Evolutionary conservation across 176 grass and related monocot species (phyloP).

Genomic region (Lolium rigidum): DNA sequence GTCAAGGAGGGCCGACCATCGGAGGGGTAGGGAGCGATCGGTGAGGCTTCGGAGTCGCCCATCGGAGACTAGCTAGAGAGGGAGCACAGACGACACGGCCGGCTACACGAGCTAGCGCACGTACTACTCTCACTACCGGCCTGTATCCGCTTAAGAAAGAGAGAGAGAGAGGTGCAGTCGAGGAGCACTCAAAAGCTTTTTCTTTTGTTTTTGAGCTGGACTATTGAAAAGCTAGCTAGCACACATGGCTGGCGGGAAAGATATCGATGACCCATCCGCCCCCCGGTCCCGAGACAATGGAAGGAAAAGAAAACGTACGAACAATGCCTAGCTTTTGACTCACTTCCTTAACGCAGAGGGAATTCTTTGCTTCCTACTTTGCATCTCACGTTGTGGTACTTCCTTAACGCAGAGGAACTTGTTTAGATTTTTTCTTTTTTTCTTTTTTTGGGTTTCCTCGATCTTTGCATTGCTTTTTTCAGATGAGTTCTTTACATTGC

Average conservation of each 20-base stretch:
- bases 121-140: no score
- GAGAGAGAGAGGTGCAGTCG: no score
- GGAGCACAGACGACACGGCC: neutral
- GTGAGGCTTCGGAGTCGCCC: neutral
- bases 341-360: neutral
- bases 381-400: neutral
- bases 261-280: no score
- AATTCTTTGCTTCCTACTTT: neutral
- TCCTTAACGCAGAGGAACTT: neutral
- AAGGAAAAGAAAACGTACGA: neutral
- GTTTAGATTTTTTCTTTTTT: neutral
- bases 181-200: no score
- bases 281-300: neutral
- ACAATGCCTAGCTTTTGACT: neutral
- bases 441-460: no score
- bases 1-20: neutral
- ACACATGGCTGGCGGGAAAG: no score
- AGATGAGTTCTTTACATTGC: no score
- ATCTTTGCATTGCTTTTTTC: no score
- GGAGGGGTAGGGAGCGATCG: neutral
- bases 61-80: neutral
- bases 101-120: no score
- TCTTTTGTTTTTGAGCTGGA: no score
- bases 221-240: no score
- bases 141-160: no score